These are phyloP conservation scores for Erythrophleum ivorense DNA, from an alignment of 331 rosid genomes.

Conservation along the genomic window DNA sequence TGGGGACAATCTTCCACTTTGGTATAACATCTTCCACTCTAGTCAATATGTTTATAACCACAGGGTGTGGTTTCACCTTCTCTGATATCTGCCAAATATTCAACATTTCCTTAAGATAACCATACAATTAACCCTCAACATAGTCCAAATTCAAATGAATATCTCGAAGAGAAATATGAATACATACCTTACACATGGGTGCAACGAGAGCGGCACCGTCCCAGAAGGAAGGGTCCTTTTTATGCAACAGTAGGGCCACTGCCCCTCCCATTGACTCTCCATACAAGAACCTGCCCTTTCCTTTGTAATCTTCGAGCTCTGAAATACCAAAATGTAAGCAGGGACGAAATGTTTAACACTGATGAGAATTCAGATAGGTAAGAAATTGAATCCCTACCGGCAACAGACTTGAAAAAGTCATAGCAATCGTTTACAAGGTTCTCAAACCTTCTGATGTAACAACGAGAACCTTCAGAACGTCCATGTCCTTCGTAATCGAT, in stretches of 20 bases:
- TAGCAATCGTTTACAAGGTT: conserved; percentile 66
- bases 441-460: conserved; percentile 75
- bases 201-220: conserved; percentile 82
- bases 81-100: conserved; percentile 67
- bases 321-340: not conserved
- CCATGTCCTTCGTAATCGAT: conserved; percentile 92
- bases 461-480: conserved; percentile 74
- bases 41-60: conserved; percentile 61
- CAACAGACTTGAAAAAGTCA: conserved; percentile 61
- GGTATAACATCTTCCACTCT: conserved; percentile 70
- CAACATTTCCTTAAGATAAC: not conserved
- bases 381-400: conserved; percentile 48
- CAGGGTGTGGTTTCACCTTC: conserved; percentile 76
- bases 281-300: conserved; percentile 64
- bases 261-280: conserved; percentile 95
- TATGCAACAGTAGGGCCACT: conserved; percentile 64
- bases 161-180: not conserved
- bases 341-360: not conserved
- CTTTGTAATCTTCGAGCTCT: conserved; percentile 56
- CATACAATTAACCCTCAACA: not conserved
- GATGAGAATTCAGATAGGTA: not conserved
- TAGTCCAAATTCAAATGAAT: not conserved
- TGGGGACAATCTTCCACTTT: conserved; percentile 87
- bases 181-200: conserved; percentile 80
- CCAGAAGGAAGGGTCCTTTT: conserved; percentile 64